Conservation (phyloP, 176 grass and related monocot genomes). For the Tillandsia leiboldiana region DNA sequence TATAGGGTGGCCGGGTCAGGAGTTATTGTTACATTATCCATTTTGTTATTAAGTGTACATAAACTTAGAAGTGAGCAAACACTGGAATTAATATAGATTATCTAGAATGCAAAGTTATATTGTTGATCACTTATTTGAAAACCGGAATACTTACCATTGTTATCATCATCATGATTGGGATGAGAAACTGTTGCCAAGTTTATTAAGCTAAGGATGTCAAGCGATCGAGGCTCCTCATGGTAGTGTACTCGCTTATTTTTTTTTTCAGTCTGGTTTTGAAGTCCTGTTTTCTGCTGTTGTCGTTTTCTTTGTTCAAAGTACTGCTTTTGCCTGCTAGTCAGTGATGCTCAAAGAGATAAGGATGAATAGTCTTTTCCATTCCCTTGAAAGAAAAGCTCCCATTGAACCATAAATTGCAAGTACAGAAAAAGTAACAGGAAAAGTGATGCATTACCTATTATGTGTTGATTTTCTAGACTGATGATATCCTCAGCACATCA, state of each 20-base stretch:
- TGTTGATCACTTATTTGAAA: not conserved
- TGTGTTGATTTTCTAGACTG: constrained; percentile 73
- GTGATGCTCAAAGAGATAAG: not conserved
- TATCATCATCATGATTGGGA: constrained; percentile 15
- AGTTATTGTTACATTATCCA: too few species aligned
- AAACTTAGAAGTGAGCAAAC: too few species aligned
- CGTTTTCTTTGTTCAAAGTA: constrained; percentile 92
- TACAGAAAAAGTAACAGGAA: not conserved
- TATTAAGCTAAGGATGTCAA: constrained; percentile 62
- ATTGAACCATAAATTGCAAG: not conserved
- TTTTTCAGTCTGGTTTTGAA: constrained; percentile 29
- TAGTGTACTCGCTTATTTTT: constrained; percentile 20
- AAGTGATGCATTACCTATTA: constrained; percentile 45
- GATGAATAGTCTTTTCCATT: not conserved
- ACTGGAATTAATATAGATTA: too few species aligned
- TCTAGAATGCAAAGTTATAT: too few species aligned
- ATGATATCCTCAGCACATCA: constrained; percentile 26
- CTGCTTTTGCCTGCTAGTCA: constrained; percentile 69
- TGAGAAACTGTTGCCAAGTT: constrained; percentile 50
- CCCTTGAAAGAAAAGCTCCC: not conserved
- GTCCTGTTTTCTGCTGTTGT: constrained; percentile 36
- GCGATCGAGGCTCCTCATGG: constrained; percentile 45
- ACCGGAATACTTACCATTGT: constrained; percentile 31
- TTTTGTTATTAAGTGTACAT: too few species aligned
- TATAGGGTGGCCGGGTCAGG: too few species aligned